Evolutionary conservation across 106 monocot genomes (phyloP).

Genomic region (Acanthochlamys bracteata): DNA sequence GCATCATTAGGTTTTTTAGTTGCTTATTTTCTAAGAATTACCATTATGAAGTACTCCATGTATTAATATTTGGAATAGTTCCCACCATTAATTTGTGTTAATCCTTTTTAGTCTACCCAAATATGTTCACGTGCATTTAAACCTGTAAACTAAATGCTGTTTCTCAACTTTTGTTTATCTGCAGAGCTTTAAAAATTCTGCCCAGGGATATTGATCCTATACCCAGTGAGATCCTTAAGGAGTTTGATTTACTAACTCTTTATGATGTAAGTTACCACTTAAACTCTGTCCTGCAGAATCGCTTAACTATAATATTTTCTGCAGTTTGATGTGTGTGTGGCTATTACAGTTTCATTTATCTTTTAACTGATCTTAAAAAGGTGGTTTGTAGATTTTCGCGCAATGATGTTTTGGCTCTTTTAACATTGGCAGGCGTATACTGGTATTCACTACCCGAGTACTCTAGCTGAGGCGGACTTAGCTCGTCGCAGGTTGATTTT

Average conservation of each 20-base stretch:
- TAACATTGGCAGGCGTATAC: slow-evolving; percentile 58
- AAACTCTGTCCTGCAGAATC: neutral
- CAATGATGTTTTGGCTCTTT: too few relatives aligned
- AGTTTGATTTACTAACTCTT: slow-evolving; percentile 74
- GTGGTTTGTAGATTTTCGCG: too few relatives aligned
- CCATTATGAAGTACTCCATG: too few relatives aligned
- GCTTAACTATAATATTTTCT: neutral
- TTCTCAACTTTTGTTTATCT: slow-evolving; percentile 2
- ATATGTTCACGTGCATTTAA: too few relatives aligned
- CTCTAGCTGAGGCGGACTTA: slow-evolving; percentile 67
- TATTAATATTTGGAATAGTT: too few relatives aligned
- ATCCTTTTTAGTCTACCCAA: too few relatives aligned
- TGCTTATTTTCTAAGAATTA: too few relatives aligned
- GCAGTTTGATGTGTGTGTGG: neutral
- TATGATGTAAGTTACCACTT: slow-evolving; percentile 52
- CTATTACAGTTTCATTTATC: too few relatives aligned
- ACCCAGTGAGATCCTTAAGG: slow-evolving; percentile 55
- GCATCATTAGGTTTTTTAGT: too few relatives aligned
- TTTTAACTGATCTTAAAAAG: too few relatives aligned
- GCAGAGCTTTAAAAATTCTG: slow-evolving; percentile 64
- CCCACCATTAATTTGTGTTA: too few relatives aligned
- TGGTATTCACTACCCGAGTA: slow-evolving; percentile 69
- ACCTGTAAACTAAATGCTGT: neutral
- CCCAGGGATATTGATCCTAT: slow-evolving; percentile 75
- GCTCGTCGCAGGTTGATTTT: slow-evolving; percentile 92